Conservation (phyloP, 1,139 yeast genomes). For the Meyerozyma smithsonii region DNA sequence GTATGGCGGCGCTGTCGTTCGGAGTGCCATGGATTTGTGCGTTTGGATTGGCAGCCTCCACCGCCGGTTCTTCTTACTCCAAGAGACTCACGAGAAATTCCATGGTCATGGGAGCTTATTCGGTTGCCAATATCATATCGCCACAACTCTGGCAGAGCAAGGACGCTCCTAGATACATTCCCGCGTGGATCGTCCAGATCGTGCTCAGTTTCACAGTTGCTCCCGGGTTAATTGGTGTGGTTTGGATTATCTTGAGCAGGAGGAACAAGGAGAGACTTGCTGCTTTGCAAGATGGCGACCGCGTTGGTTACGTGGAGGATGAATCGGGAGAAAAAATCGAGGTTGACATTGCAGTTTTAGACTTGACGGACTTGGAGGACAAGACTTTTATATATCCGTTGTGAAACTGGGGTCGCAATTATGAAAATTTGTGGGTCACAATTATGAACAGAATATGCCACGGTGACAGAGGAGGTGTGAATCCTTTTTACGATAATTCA, state of each 20-base stretch:
- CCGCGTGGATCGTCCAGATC: conserved; percentile 54
- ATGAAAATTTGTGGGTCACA: no score
- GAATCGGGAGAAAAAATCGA: conserved; percentile 21
- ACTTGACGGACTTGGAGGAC: conserved; percentile 29
- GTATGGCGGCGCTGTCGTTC: conserved; percentile 17
- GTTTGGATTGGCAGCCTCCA: conserved; percentile 19
- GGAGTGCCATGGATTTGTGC: conserved; percentile 20
- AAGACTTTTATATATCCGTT: conserved; percentile 40
- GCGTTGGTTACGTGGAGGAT: conserved; percentile 21
- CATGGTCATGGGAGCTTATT: conserved; percentile 18
- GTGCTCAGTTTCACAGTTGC: conserved; percentile 41
- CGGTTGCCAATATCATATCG: conserved; percentile 23
- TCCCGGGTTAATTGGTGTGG: conserved; percentile 31
- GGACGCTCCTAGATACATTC: conserved; percentile 20
- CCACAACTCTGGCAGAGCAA: conserved; percentile 21
- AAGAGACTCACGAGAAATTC: conserved; percentile 22
- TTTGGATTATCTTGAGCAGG: conserved; percentile 30
- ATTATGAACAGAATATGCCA: background rate
- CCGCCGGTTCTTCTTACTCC: conserved; percentile 23
- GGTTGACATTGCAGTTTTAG: background rate
- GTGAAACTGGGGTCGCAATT: conserved; percentile 10
- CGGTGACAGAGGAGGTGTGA: background rate
- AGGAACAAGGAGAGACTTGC: conserved; percentile 32
- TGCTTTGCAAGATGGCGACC: conserved; percentile 1
- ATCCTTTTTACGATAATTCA: no score